Evolutionary conservation across 2,329 filamentous ascomycete species (phyloP).

Genomic region (Colletotrichum tofieldiae): DNA sequence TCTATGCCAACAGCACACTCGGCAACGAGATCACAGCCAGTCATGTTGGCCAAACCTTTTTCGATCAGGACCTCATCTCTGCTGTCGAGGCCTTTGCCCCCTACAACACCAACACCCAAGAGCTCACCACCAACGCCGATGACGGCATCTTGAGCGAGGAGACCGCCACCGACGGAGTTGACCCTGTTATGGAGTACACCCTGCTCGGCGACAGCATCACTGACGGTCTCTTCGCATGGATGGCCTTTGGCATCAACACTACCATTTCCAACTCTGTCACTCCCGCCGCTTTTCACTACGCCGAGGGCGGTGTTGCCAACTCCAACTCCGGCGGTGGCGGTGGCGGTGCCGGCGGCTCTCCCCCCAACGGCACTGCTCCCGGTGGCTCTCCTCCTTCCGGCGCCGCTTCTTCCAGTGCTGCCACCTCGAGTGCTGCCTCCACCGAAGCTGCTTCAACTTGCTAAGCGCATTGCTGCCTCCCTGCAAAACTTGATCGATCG

Average conservation of each 20-base stretch:
- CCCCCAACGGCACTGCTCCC: conserved; percentile 37
- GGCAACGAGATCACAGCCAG: conserved; percentile 61
- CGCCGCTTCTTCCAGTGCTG: neutral
- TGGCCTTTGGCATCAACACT: conserved; percentile 65
- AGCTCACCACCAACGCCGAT: conserved; percentile 63
- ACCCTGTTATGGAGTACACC: conserved; percentile 72
- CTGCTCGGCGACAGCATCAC: conserved; percentile 66
- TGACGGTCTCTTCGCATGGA: conserved; percentile 70
- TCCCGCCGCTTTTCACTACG: conserved; percentile 53
- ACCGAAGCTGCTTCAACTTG: neutral
- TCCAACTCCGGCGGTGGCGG: conserved; percentile 41
- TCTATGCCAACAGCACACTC: conserved; percentile 54
- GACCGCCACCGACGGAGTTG: conserved; percentile 63
- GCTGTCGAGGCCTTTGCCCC: conserved; percentile 64
- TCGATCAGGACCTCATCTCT: conserved; percentile 69
- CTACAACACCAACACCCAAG: conserved; percentile 61
- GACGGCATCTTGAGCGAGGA: conserved; percentile 65
- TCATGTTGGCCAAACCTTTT: conserved; percentile 76
- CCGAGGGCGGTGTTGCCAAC: conserved; percentile 52
- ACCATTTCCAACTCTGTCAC: conserved; percentile 45
- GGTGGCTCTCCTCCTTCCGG: neutral
- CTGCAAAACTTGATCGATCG: neutral
- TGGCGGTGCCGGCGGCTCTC: conserved; percentile 38
- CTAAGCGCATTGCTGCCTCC: neutral
- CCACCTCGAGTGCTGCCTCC: neutral